Evolutionary conservation across 2,329 filamentous ascomycete genomes (phyloP), one percentile per base, ranked within the genome.

Genomic region (Phaeosphaeriaceae sp.): DNA sequence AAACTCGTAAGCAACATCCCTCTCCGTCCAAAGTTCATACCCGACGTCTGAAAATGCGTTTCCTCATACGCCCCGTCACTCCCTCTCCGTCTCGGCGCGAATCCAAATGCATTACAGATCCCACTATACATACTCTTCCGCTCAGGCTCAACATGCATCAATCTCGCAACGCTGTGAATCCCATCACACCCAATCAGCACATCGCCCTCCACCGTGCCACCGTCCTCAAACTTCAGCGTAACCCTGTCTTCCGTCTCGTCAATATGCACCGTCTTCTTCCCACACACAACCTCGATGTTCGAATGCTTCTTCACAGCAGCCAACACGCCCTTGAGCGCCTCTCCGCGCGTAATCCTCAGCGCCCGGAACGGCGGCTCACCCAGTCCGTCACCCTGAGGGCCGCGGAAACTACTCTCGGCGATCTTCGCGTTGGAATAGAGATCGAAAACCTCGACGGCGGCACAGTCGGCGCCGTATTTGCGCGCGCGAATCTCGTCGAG

Each of bases 151-250:
- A 81, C 78, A 60, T 81, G 80, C 58, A 76, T 78, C 53, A 81
- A 72, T 11, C 80, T 73, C 2, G 79, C 75, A 48, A 77, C 75
- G 46, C 74, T 78, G 68, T 81, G 78, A 10, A 86, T 83, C 0
- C 85, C 85, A 55, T 87, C 85, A 3, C 84, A 85, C 6, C 84
- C 85, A 11, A 87, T 64, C 0, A 87, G 62, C 1, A 87, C 67
- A 58, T 87, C 85, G 3, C 79, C 83, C 1, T 71, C 63, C 3
- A 80, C 67, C 1, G 63, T 68, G 0, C 74, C 71, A 1, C 84
- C 84, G 31, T 83, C 77, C 20, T 80, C 79, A 1, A 86, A 77
- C 1, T 73, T 79, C 0, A 87, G 62, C 0, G 74, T 74, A 15
- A 81, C 79, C 21, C 76, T 75, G 19, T 75, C 68, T 22, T 70